These are phyloP conservation scores for Prunus kanzakura DNA, from an alignment of 306 rosid genomes.

Conservation along the genomic window DNA sequence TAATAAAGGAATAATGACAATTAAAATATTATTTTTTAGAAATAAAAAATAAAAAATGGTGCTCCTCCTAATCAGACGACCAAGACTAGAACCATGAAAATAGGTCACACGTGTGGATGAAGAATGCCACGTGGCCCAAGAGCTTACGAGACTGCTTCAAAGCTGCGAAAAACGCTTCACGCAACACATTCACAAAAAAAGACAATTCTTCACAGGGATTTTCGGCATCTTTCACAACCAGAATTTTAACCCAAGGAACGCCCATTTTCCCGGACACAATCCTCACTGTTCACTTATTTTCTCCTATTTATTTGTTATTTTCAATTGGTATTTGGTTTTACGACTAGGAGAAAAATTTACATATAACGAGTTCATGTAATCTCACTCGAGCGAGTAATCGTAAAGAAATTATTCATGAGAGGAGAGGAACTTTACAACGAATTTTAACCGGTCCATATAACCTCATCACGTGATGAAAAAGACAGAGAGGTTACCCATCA, in stretches of 20 bases:
- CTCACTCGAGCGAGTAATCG: too few relatives aligned
- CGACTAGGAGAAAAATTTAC: not conserved
- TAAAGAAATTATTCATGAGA: too few relatives aligned
- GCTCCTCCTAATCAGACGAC: not conserved
- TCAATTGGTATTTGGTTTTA: not conserved
- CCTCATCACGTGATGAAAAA: too few relatives aligned
- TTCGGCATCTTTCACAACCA: not conserved
- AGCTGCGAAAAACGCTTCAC: not conserved
- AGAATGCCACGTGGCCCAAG: not conserved
- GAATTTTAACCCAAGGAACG: not conserved
- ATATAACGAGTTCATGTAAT: too few relatives aligned
- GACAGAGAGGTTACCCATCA: too few relatives aligned
- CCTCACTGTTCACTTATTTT: not conserved
- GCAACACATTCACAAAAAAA: not conserved
- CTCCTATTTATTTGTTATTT: not conserved
- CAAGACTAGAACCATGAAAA: not conserved
- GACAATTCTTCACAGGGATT: not conserved
- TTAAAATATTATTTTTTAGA: not conserved
- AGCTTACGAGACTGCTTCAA: constrained; percentile 25
- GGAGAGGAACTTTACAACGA: too few relatives aligned
- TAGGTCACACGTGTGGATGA: not conserved
- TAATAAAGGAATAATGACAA: not conserved
- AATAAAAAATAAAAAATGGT: not conserved
- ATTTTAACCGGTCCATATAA: too few relatives aligned
- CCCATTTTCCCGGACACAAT: not conserved